Evolutionary conservation across 2,329 filamentous ascomycete species (phyloP).

Genomic region (Fusarium multiceps): DNA sequence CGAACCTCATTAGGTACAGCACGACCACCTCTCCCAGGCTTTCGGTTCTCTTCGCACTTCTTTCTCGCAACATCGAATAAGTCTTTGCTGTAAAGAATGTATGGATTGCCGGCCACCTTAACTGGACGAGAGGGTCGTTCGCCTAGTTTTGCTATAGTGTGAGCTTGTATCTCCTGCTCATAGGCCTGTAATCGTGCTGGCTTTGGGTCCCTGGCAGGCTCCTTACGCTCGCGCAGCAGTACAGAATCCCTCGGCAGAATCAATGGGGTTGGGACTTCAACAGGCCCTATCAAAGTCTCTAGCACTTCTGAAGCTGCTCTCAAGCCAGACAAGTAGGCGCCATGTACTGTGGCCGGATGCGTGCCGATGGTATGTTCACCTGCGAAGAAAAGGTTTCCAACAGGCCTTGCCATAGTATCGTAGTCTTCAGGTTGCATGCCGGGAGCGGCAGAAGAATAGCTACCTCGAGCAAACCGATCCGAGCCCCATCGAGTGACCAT

Average conservation of each 20-base stretch:
- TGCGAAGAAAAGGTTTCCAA: slow-evolving; percentile 93
- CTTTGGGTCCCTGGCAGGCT: slow-evolving; percentile 59
- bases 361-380: slow-evolving; percentile 97
- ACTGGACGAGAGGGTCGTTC: slow-evolving; percentile 77
- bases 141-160: slow-evolving; percentile 72
- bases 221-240: slow-evolving; percentile 67
- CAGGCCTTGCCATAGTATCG: slow-evolving; percentile 84
- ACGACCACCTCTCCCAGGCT: slow-evolving; percentile 68
- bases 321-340: slow-evolving; percentile 92
- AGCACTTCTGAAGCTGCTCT: slow-evolving; percentile 89
- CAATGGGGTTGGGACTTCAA: slow-evolving; percentile 79
- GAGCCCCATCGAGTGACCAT: slow-evolving; percentile 93
- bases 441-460: slow-evolving; percentile 93
- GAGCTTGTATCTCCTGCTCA: slow-evolving; percentile 64
- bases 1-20: slow-evolving; percentile 84
- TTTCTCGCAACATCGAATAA: slow-evolving; percentile 72
- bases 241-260: slow-evolving; percentile 72
- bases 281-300: slow-evolving; percentile 82
- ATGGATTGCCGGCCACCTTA: slow-evolving; percentile 84
- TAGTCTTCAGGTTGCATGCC: slow-evolving; percentile 88
- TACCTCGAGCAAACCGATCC: slow-evolving; percentile 91
- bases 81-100: slow-evolving; percentile 87
- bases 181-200: slow-evolving; percentile 67
- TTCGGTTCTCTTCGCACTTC: slow-evolving; percentile 73
- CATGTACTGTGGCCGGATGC: slow-evolving; percentile 96